Conservation (phyloP, 108 stramenopile genomes). For the Fistulifera pelliculosa region DNA sequence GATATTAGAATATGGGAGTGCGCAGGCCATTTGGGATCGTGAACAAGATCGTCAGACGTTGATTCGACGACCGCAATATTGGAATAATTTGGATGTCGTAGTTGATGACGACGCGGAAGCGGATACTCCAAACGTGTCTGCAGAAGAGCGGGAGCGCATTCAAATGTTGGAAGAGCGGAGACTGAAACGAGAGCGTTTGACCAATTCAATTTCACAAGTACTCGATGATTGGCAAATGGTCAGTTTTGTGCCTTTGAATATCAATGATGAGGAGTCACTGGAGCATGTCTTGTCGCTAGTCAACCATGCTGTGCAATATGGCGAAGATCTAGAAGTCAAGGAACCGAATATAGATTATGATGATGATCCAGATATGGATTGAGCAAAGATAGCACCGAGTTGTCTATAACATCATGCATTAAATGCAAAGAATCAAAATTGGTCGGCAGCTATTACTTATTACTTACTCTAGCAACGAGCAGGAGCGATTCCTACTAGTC, state of each 20-base stretch:
- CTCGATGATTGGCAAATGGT: slow-evolving; percentile 97
- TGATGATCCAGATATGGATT: no score
- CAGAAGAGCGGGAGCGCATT: slow-evolving; percentile 1
- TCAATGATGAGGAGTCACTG: slow-evolving; percentile 87
- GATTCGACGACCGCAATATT: neutral
- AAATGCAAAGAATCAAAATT: no score
- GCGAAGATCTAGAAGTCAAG: slow-evolving; percentile 87
- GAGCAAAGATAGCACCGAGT: no score
- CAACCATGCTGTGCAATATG: slow-evolving; percentile 92
- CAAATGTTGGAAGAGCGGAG: slow-evolving; percentile 22
- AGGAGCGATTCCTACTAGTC: slow-evolving; percentile 70
- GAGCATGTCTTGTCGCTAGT: slow-evolving; percentile 75
- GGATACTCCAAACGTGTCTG: no score
- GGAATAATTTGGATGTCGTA: no score
- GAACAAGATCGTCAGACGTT: slow-evolving; percentile 36
- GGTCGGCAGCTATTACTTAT: no score
- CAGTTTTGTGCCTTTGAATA: slow-evolving; percentile 87
- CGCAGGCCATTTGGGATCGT: slow-evolving; percentile 70
- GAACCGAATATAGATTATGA: slow-evolving; percentile 39
- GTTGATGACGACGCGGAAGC: no score
- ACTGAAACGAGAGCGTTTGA: slow-evolving; percentile 58
- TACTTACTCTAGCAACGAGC: slow-evolving; percentile 27
- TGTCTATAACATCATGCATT: no score
- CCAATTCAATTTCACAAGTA: slow-evolving; percentile 77
- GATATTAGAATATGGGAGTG: slow-evolving; percentile 69